Base-by-base conservation (phyloP, 352 stramenopile species). In the Phytopythium litorale region DNA sequence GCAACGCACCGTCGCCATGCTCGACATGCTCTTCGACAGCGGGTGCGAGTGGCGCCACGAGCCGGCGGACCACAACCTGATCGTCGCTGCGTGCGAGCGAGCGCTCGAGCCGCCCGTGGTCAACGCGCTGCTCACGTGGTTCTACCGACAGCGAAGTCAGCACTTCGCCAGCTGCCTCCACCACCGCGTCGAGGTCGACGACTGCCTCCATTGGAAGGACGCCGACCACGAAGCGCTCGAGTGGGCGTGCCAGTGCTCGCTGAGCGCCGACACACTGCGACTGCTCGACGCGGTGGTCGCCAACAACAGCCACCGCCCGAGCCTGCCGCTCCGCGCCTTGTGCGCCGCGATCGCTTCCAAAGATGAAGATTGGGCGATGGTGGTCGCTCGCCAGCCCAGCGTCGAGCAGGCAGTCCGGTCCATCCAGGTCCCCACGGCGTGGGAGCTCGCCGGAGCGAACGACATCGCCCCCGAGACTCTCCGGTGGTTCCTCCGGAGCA, bases 131-230 rank as follows among this genome's bases (percentile, higher is more conserved):
- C 37, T 59, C 35, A 16, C 54, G 12, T 49, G 33, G 35, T 59
- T 59, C 54, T 59, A 59, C 54, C 54, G n/a, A 6, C 54, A 50
- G 23, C 54, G 54, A n/a, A 25, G 51, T 32, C 32, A 57, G 51
- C 48, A 54, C 48, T n/a, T 8, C 8, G 19, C 7, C n/a, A 45
- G 19, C n/a, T 38, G 50, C 30, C 30, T 8, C 19, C 3, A 16
- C 18, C 51, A 45, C 11, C 15, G 4, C 9, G 37, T 4, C 37
- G 35, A 12, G 4, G 19, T n/a, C 13, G 35, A 11, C 4, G 37
- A 9, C 6, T 54, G 54, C 8, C 11, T 33, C 3, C 52, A 28
- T 3, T 59, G 54, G 54, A 1, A 2, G 8, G 23, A 49, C 54
- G 6, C 37, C 3, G 54, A 59, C 37, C 54, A 38, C 38, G 54